Evolutionary conservation across 116 monocot species (phyloP), one percentile per base, ranked within the genome.

Genomic region (Papilionanthe hybrid): DNA sequence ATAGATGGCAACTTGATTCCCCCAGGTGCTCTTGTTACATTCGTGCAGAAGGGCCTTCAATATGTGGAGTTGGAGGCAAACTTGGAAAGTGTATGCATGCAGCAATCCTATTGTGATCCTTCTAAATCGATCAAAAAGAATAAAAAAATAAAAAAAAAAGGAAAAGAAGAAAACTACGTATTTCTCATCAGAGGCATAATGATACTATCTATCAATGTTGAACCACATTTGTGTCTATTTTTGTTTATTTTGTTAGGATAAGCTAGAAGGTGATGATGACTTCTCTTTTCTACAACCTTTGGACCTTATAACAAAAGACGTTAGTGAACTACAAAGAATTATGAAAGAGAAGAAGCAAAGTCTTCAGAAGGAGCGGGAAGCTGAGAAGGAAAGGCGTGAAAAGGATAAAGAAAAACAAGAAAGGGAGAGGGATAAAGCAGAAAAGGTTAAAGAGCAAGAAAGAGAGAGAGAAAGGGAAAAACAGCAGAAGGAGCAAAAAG

Each of bases 41-140:
- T 92, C 83, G 91, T 95, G 43, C 95, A 95, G 63, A 95, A 92
- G 81, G 95, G 95, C 15, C 88, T 95, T 78, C 95, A 91, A 12
- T 95, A 92, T 79, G 83, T 92, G 75, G 95, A 95, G 77, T 57
- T 95, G 77, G 95, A 95, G 82, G 95, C 93, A 63, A 95, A 95
- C 81, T 81, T 91, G 75, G 85, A 79, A 10, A 78, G 25, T 82
- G 90, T 93, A 81, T 79, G 82, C 77, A 49, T 55, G 79, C 79
- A 22, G 77, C 30, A 28, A 15, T 58, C 5, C 15, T 77, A 20
- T 72, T 60, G 7, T 75, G 22, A 8, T 8, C 23, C 13, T 75
- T 42, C 50, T 49, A 47, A 75, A 27, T 73, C 73, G 44, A 63
- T 23, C 50, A 37, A 37, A 37, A 37, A 37, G n/a, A 37, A 2